phyloP scores from a whole-genome alignment of 1,284 basidiomycete species.

The Stygiomarasmius scandens region DNA sequence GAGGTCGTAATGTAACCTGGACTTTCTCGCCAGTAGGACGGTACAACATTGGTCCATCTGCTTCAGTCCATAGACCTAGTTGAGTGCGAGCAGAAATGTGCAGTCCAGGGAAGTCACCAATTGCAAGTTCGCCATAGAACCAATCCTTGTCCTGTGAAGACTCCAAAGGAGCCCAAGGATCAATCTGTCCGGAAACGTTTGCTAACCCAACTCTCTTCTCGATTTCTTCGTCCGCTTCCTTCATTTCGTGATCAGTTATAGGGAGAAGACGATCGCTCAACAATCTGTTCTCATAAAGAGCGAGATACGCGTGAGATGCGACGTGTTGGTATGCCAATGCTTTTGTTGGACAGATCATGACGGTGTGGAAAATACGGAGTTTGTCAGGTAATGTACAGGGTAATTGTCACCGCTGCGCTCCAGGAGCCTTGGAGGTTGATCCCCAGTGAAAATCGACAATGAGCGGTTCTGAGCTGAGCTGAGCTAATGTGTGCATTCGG shows the following conservation, averaged over 20 bases:
- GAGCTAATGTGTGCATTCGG: too few relatives aligned
- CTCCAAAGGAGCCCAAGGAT: conserved; percentile 55
- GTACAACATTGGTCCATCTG: conserved; percentile 53
- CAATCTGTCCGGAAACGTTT: conserved; percentile 57
- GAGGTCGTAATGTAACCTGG: conserved; percentile 30
- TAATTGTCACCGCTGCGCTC: conserved; percentile 64
- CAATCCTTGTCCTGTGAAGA: conserved; percentile 23
- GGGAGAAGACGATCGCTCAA: conserved; percentile 78
- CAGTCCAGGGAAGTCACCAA: conserved; percentile 54
- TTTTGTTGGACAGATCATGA: conserved; percentile 52
- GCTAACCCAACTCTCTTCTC: conserved; percentile 60
- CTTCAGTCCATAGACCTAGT: conserved; percentile 36
- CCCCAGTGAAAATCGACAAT: too few relatives aligned
- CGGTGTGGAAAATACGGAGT: conserved; percentile 53
- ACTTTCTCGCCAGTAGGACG: conserved; percentile 42
- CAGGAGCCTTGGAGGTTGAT: conserved; percentile 65
- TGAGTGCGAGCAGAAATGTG: conserved; percentile 52
- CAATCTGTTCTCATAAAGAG: conserved; percentile 59
- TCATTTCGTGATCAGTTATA: conserved; percentile 58
- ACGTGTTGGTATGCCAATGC: conserved; percentile 65
- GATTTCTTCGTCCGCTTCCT: conserved; percentile 66
- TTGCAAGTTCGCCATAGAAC: conserved; percentile 41
- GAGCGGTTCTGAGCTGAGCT: too few relatives aligned
- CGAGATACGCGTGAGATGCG: conserved; percentile 70
- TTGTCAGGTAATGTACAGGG: conserved; percentile 56